Percentiles rank a stretch among this genome's conserved stretches.
These are phyloP conservation scores for Calocera cornea DNA, from an alignment of 768 basidiomycete genomes.

Conservation along the genomic window DNA sequence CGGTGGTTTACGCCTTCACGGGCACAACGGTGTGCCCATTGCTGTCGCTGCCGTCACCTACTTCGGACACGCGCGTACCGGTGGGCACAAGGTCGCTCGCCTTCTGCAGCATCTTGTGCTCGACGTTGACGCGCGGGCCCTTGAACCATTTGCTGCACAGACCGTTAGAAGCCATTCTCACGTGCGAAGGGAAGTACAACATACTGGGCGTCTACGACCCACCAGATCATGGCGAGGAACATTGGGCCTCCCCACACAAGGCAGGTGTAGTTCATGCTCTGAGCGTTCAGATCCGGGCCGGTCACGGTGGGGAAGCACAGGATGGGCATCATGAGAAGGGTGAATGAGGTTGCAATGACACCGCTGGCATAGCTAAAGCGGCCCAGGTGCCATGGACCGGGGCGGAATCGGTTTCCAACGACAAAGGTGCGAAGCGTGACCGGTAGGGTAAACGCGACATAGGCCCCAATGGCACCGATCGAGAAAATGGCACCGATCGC, in stretches of 20 bases:
- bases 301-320: conserved; percentile 8
- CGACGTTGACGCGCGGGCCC: not conserved
- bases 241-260: conserved; percentile 10
- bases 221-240: conserved; percentile 6
- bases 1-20: not conserved
- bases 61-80: not conserved
- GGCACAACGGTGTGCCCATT: not conserved
- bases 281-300: conserved; percentile 4
- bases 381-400: conserved; percentile 13
- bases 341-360: conserved; percentile 3
- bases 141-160: not conserved
- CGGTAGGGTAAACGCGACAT: conserved; percentile 12
- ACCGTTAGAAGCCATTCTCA: not conserved
- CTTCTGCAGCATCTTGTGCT: not conserved
- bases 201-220: conserved; percentile 1
- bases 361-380: conserved; percentile 8
- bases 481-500: conserved; percentile 10
- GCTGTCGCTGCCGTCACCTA: not conserved
- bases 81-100: not conserved
- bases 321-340: conserved; percentile 9
- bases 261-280: conserved; percentile 9
- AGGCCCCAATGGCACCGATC: conserved; percentile 2
- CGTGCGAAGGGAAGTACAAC: not conserved
- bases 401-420: conserved; percentile 9
- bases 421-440: conserved; percentile 8